Evolutionary conservation across 1,284 basidiomycete genomes (phyloP).

Genomic region (Ceratorhiza oryzae-sativae): DNA sequence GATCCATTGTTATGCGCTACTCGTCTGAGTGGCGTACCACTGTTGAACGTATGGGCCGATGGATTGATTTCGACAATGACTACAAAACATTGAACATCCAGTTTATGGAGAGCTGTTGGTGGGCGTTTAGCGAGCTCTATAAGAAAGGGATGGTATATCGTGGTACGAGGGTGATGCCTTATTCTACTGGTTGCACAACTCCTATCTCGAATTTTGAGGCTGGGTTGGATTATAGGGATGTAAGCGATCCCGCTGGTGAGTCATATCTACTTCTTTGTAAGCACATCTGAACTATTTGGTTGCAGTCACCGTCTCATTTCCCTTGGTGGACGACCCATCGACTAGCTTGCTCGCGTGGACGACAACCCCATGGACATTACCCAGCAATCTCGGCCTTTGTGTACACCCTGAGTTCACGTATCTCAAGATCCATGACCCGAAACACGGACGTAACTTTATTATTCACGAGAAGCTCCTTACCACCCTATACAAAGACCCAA

Average conservation of each 20-base stretch:
- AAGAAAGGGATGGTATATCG: constrained; percentile 95
- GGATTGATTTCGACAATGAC: constrained; percentile 99
- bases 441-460: constrained; percentile 90
- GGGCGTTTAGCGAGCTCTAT: constrained; percentile 96
- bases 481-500: constrained; percentile 96
- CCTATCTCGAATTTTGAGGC: constrained; percentile 99
- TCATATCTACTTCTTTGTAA: constrained; percentile 36
- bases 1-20: constrained; percentile 98
- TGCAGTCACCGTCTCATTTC: constrained; percentile 89
- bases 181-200: constrained; percentile 95
- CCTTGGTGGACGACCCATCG: constrained; percentile 88
- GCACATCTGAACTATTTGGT: constrained; percentile 10
- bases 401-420: constrained; percentile 97
- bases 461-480: constrained; percentile 87
- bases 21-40: constrained; percentile 92
- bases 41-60: constrained; percentile 97
- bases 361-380: constrained; percentile 98
- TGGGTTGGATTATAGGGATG: constrained; percentile 90
- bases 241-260: constrained; percentile 90
- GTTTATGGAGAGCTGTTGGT: constrained; percentile 99
- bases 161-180: constrained; percentile 96
- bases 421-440: constrained; percentile 95
- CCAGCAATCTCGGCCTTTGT: constrained; percentile 93
- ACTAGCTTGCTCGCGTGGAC: constrained; percentile 98
- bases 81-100: constrained; percentile 96